Evolutionary conservation across 441 rosid species (phyloP), one percentile per base, ranked within the genome.

Genomic region (Adansonia grandidieri): DNA sequence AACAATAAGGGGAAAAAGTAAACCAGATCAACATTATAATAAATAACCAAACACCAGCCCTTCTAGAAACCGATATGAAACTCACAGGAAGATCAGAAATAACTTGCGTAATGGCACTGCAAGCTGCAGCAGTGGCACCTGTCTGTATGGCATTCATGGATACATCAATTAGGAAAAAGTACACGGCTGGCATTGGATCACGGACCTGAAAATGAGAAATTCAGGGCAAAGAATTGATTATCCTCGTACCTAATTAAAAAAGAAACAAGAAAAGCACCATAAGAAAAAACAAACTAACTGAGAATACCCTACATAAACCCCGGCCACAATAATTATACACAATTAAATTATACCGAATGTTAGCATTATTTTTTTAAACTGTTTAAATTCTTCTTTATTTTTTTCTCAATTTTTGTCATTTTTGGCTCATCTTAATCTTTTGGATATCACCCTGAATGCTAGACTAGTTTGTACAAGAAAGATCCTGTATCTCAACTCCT

Each of bases 51-150:
- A 64, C 10, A 44, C 51, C 62, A 44, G 9, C 47, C 54, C 56
- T 76, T 28, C 74, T 32, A 74, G 37, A 84, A 58, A 82, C 28
- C 60, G 71, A 53, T 54, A 69, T 48, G 75, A 75, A 80, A 88
- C 97, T 90, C 84, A 95, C 98, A 22, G 98, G 97, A 89, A 95
- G 95, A 81, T 95, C 96, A 79, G 86, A 81, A 82, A 95, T 89
- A 74, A 95, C 95, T 93, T 95, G 98, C 82, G 74, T 90, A 77
- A 95, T 88, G 67, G 98, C 96, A 85, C 89, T 89, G 86, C 98
- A 95, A 79, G 98, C 98, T 61, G 98, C 99, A 65, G 98, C 99
- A 83, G 99, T 92, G 44, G 98, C 96, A 81, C 98, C 96, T 37
- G 96, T 95, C 85, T 92, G 98, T 77, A 95, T 71, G 42, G 97